Percentiles rank a stretch among this genome's conserved stretches.
Evolutionary conservation across 2,329 filamentous ascomycete genomes (phyloP).

Genomic region (Sarocladium kiliense): DNA sequence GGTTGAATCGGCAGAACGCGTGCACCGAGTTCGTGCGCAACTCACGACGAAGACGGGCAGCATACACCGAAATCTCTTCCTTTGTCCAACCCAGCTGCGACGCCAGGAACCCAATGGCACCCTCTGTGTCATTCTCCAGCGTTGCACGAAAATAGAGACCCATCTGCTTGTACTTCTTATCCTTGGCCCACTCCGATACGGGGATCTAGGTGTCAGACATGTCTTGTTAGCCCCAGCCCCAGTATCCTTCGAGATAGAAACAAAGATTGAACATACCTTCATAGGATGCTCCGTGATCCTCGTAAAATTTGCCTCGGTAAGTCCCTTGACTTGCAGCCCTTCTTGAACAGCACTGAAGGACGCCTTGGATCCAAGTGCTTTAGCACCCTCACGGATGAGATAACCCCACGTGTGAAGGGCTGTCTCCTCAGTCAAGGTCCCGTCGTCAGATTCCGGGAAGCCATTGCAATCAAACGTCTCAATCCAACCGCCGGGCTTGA

Average conservation of each 20-base stretch:
- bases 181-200: not conserved
- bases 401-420: slow-evolving; percentile 12
- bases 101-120: slow-evolving; percentile 19
- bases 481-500: slow-evolving; percentile 14
- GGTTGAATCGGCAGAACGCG: slow-evolving; percentile 18
- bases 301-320: slow-evolving; percentile 13
- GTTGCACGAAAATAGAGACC: slow-evolving; percentile 15
- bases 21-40: slow-evolving; percentile 17
- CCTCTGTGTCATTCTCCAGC: slow-evolving; percentile 26
- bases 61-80: slow-evolving; percentile 19
- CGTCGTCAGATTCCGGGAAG: slow-evolving; percentile 10
- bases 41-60: slow-evolving; percentile 23
- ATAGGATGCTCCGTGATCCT: slow-evolving; percentile 10
- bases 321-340: slow-evolving; percentile 6
- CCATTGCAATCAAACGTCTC: slow-evolving; percentile 9
- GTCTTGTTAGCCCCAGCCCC: not conserved
- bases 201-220: slow-evolving; percentile 13
- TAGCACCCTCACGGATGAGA: slow-evolving; percentile 20
- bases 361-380: slow-evolving; percentile 17
- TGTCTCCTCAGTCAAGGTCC: slow-evolving; percentile 1
- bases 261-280: slow-evolving; percentile 8
- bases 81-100: slow-evolving; percentile 14
- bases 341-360: not conserved
- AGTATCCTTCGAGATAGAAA: not conserved
- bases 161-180: not conserved